Base-by-base conservation (phyloP, 169 alveolate genomes). In the Plasmodium knowlesi region DNA sequence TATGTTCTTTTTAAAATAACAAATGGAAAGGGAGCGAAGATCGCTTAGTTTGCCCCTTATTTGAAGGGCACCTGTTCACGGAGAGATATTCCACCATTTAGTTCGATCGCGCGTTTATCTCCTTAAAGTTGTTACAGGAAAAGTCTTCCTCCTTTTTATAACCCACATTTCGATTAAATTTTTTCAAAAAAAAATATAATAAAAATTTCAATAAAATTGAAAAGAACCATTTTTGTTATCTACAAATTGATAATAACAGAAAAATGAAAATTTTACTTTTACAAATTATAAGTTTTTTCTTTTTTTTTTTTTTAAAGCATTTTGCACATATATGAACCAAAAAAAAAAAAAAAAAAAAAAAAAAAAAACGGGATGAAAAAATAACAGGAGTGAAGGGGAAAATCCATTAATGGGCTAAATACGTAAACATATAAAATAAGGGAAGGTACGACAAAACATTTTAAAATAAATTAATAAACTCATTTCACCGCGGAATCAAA, bases 401-500 rank as follows among this genome's bases (percentile, higher is more conserved):
- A 28, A 14, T 12, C 46, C 46, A 30, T 41, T 50, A 81, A 81
- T 50, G n/a, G 41, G 88, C 53, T 78, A 78, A 46, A 81, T 81
- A 34, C 78, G 41, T 30, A 43, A 81, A 39, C 37, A 81, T 39
- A 80, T 19, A 39, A 83, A 34, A 70, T 28, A 70, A 32, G 74
- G 54, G 32, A 28, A 37, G 53, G 50, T 9, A 76, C 5, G 5
- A 76, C 50, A 76, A 76, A 32, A 76, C 25, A 76, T 28, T 19
- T 32, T 76, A 14, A 25, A 32, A 83, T 67, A 67, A 67, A 67
- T 46, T 72, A 83, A 91, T 86, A 74, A 9, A 78, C 22, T 67
- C 82, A 43, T 28, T 92, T 92, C 41, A 94, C 92, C 1, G 95
- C 97, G 43, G 91, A 74, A 28, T 84, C 84, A 81, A 96, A 96